Base-by-base conservation (phyloP, 2,329 filamentous ascomycete genomes). In the Madurella mycetomatis region DNA sequence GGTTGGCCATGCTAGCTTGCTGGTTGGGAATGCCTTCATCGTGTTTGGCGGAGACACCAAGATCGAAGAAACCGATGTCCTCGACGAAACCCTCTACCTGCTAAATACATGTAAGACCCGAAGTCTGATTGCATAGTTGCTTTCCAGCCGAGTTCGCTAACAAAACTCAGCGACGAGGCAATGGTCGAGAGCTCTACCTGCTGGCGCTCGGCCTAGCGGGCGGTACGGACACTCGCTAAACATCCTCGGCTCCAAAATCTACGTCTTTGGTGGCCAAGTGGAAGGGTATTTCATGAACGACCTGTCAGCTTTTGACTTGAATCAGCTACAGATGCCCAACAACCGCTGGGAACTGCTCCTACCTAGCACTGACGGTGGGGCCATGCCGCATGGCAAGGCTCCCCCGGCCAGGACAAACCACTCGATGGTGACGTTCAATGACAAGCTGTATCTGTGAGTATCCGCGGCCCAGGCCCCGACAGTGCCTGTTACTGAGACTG, bases 221-320 rank as follows among this genome's bases (percentile, higher is more conserved):
- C 87, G 94, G 62, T 99, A 99, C 65, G 94, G 95, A 5, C 94
- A 99, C 70, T 95, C 94, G 0, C 73, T 99, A 58, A 99, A 97
- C 67, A 97, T 99, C 41, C 75, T 99, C 2, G 92, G 92, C 25
- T 97, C 94, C 56, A 97, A 95, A 69, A 92, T 99, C 42, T 99
- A 90, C 73, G 88, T 99, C 31, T 99, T 99, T 68, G 94, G 94
- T 68, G 94, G 94, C 48, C 94, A 99, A 67, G 92, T 97, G 1
- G 94, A 99, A 69, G 94, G 92, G 4, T 92, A 87, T 67, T 99
- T 99, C 67, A 97, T 99, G 84, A 99, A 99, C 65, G 94, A 99
- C 66, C 76, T 99, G 15, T 84, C 95, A 32, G 91, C 92, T 9
- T 99, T 99, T 66, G 95, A 99, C 67, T 75, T 99, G 50, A 99